These are phyloP conservation scores for Cryptococcus maquisensis DNA, from an alignment of 1,284 basidiomycete genomes.

Conservation along the genomic window DNA sequence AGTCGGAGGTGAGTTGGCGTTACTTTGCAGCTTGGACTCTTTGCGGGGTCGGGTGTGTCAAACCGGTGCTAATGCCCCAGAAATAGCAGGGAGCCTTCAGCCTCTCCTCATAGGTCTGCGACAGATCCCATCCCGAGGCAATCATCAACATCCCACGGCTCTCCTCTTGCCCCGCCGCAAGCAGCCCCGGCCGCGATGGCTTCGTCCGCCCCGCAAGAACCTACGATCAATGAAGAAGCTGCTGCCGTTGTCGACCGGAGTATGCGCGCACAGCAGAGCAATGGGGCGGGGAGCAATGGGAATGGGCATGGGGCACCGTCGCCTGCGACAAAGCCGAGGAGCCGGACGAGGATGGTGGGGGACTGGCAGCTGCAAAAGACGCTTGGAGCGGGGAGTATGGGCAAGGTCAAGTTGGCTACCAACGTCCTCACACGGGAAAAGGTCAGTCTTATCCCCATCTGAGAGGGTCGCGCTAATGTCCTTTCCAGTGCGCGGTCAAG, in stretches of 20 bases:
- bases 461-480: conserved; percentile 2
- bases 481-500: conserved; percentile 86
- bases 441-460: conserved; percentile 54
- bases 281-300: neutral
- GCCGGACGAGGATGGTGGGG: conserved; percentile 55
- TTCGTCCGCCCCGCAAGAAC: conserved; percentile 28
- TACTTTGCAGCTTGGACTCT: neutral
- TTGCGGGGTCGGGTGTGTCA: neutral
- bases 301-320: conserved; percentile 3
- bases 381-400: conserved; percentile 96
- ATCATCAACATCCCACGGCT: neutral
- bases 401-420: conserved; percentile 94
- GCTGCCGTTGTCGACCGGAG: conserved; percentile 19
- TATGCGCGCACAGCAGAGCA: conserved; percentile 13
- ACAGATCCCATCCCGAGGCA: conserved; percentile 15
- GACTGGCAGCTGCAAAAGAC: conserved; percentile 97
- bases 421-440: conserved; percentile 88
- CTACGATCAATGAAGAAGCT: conserved; percentile 36
- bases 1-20: conserved; percentile 36
- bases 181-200: conserved; percentile 14
- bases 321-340: conserved; percentile 2
- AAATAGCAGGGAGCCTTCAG: conserved; percentile 28
- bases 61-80: neutral
- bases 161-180: neutral
- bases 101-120: conserved; percentile 37